These are phyloP conservation scores for Podaxis pistillaris DNA, from an alignment of 768 basidiomycete species.

Conservation along the genomic window DNA sequence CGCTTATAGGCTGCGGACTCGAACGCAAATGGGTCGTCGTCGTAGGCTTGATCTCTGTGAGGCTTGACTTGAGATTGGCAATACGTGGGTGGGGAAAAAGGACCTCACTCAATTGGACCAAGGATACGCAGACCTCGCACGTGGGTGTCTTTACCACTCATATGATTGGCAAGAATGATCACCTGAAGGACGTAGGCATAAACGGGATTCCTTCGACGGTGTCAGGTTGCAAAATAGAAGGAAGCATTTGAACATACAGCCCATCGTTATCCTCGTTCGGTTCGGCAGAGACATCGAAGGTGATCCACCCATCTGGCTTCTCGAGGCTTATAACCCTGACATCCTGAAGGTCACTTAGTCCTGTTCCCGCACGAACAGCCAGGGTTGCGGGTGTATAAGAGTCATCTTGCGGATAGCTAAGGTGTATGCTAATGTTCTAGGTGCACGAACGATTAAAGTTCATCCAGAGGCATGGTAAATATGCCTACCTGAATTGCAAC, in stretches of 20 bases:
- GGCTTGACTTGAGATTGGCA: slow-evolving; percentile 2
- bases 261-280: slow-evolving; percentile 77
- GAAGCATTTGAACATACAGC: slow-evolving; percentile 49
- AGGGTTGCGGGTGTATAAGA: slow-evolving; percentile 96
- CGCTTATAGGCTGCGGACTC: slow-evolving; percentile 62
- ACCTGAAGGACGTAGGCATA: slow-evolving; percentile 90
- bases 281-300: slow-evolving; percentile 80
- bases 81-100: slow-evolving; percentile 3
- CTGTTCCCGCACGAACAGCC: slow-evolving; percentile 89
- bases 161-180: slow-evolving; percentile 88
- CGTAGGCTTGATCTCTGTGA: slow-evolving; percentile 40
- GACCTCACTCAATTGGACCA: slow-evolving; percentile 72
- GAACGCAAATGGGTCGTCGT: slow-evolving; percentile 77
- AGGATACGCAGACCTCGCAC: slow-evolving; percentile 88
- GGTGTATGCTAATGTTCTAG: slow-evolving; percentile 84
- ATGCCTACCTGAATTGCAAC: slow-evolving; percentile 76
- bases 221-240: slow-evolving; percentile 3
- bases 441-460: neutral
- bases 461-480: neutral
- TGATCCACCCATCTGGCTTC: slow-evolving; percentile 94
- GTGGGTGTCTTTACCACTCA: slow-evolving; percentile 99
- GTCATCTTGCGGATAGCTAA: slow-evolving; percentile 84
- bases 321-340: slow-evolving; percentile 81
- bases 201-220: slow-evolving; percentile 66
- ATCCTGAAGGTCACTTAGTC: slow-evolving; percentile 89